These are phyloP conservation scores for Moesziomyces globuligerus DNA, from an alignment of 1,284 basidiomycete genomes.

Conservation along the genomic window DNA sequence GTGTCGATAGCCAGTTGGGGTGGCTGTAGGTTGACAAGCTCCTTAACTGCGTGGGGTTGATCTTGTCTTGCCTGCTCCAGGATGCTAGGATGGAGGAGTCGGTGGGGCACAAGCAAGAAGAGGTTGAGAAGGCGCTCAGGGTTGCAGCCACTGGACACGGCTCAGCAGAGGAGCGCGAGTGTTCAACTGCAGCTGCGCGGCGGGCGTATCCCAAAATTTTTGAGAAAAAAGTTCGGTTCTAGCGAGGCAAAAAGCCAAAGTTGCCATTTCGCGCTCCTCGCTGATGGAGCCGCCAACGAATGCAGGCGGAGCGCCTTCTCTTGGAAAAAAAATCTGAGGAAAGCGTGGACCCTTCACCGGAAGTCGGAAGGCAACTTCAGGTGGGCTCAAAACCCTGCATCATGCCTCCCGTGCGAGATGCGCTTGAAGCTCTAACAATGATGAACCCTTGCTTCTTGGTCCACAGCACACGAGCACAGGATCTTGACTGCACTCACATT, in stretches of 20 bases:
- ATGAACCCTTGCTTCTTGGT: too few relatives aligned
- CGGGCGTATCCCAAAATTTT: background rate
- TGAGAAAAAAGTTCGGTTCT: background rate
- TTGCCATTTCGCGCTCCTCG: too few relatives aligned
- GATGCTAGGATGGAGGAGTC: background rate
- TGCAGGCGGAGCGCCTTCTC: too few relatives aligned
- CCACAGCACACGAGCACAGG: too few relatives aligned
- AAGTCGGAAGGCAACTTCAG: background rate
- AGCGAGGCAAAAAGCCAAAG: too few relatives aligned
- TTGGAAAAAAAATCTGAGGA: background rate
- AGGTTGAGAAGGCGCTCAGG: background rate
- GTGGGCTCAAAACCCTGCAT: too few relatives aligned
- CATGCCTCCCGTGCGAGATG: background rate
- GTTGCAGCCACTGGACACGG: background rate
- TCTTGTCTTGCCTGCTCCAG: background rate
- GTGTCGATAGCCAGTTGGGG: background rate
- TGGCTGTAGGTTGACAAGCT: background rate
- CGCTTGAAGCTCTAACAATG: background rate
- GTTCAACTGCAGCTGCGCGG: background rate
- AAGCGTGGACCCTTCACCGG: background rate
- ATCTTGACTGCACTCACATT: too few relatives aligned
- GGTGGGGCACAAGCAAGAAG: background rate
- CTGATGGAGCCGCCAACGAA: too few relatives aligned
- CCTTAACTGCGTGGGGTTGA: background rate
- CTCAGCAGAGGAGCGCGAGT: background rate